A percentile compares a stretch with the other conserved stretches of the same genome.
These are phyloP conservation scores for Wallacemonas collosoma DNA, from an alignment of 208 protist species.

Conservation along the genomic window DNA sequence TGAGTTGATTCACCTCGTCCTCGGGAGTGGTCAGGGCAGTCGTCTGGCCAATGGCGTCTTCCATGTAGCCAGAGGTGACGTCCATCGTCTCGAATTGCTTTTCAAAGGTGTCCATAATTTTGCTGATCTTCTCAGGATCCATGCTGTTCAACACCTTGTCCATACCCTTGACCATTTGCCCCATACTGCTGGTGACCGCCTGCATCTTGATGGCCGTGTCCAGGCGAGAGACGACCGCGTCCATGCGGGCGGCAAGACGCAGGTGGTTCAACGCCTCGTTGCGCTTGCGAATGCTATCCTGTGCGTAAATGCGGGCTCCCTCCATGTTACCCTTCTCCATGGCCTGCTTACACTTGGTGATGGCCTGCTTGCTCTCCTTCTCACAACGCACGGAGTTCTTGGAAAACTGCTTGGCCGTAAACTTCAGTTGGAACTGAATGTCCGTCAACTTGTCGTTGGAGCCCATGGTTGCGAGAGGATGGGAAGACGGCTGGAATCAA, in stretches of 20 bases:
- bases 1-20: slow-evolving; percentile 91
- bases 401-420: slow-evolving; percentile 94
- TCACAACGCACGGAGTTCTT: slow-evolving; percentile 89
- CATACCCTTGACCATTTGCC: slow-evolving; percentile 94
- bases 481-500: background rate
- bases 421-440: slow-evolving; percentile 96
- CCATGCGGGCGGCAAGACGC: slow-evolving; percentile 94
- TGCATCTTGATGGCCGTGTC: slow-evolving; percentile 96
- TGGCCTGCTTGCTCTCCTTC: slow-evolving; percentile 93
- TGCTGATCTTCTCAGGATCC: slow-evolving; percentile 90
- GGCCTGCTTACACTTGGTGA: slow-evolving; percentile 93
- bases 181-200: slow-evolving; percentile 95
- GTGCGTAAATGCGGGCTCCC: slow-evolving; percentile 97
- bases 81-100: slow-evolving; percentile 98
- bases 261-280: slow-evolving; percentile 97
- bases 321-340: slow-evolving; percentile 98
- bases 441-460: slow-evolving; percentile 77
- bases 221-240: slow-evolving; percentile 95
- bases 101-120: slow-evolving; percentile 98
- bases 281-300: slow-evolving; percentile 98
- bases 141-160: slow-evolving; percentile 94
- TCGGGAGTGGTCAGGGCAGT: slow-evolving; percentile 92
- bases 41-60: slow-evolving; percentile 92
- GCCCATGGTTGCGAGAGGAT: slow-evolving; percentile 46
- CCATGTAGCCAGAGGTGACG: slow-evolving; percentile 93